These are phyloP conservation scores for Anethum foeniculum DNA, from an alignment of 140 eudicot species.

Conservation along the genomic window DNA sequence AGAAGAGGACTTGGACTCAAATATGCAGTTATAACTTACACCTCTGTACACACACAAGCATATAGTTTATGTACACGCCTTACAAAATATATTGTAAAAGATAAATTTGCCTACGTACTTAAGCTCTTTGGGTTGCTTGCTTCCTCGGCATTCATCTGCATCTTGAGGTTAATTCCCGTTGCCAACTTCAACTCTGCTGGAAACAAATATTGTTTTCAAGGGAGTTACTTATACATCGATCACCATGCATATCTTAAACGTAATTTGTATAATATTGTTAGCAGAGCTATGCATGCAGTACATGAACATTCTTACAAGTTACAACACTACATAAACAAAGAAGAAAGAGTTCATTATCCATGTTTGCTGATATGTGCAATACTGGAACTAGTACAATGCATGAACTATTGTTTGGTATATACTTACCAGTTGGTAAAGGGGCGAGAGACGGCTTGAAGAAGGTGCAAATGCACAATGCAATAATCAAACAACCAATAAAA, in stretches of 20 bases:
- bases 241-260: background rate
- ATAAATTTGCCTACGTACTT: constrained; percentile 10
- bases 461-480: constrained; percentile 33
- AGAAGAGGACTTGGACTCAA: too few relatives aligned
- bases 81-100: background rate
- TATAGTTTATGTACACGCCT: too few relatives aligned
- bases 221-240: too few relatives aligned
- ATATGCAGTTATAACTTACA: too few relatives aligned
- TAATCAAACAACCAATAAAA: constrained; percentile 34
- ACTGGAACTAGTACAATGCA: background rate
- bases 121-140: constrained; percentile 7
- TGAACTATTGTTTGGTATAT: background rate
- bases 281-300: too few relatives aligned
- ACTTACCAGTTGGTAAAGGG: constrained; percentile 46
- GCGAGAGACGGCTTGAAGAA: constrained; percentile 37
- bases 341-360: too few relatives aligned
- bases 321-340: too few relatives aligned
- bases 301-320: too few relatives aligned
- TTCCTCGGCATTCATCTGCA: constrained; percentile 17
- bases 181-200: constrained; percentile 23
- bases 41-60: too few relatives aligned
- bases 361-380: too few relatives aligned
- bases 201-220: background rate
- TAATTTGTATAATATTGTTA: background rate
- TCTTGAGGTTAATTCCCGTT: constrained; percentile 20